Evolutionary conservation across 495 filamentous ascomycete genomes (phyloP), one percentile per base, ranked within the genome.

Genomic region (Podospora pseudoanserina): DNA sequence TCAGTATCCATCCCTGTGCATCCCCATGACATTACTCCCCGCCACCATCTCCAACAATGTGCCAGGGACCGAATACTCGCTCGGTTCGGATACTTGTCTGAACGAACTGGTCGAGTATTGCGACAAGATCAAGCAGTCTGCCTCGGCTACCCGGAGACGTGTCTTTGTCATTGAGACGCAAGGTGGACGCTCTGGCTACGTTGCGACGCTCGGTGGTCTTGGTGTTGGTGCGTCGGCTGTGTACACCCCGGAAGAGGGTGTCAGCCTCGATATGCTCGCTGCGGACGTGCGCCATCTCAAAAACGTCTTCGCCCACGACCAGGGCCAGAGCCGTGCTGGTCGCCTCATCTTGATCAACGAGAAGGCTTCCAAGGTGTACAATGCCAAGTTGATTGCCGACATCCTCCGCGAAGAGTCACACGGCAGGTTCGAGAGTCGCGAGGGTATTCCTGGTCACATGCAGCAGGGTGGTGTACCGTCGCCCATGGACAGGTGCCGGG

Each of bases 41-140:
- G 96, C 96, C n/a, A 99, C 96, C 28, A 93, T 99, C 76, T 94
- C 90, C 72, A 98, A 98, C 83, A 99, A 99, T 78, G 96, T 99
- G 9, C 96, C 95, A 0, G 96, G 96, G 9, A 97, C 93, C 16
- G 96, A 99, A 79, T 99, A 97, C 81, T 97, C 93, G 0, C 86
- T 99, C 59, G 96, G 96, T 19, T 96, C 91, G 62, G 96, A 99
- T 77, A 99, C 96, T 15, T 99, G 96, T 75, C 83, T 98, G 55
- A 99, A 99, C 78, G 92, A 96, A n/a, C 83, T 99, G 19, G 92
- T 97, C 68, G 85, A 90, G 39, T 99, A 97, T 81, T 99, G 96
- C 76, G 96, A 99, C 81, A 92, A 91, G 57, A 97, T 98, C 80
- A 92, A 94, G 73, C 96, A 98, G 79, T 97, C 93, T 7, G 96